Evolutionary conservation across 2,329 filamentous ascomycete species (phyloP), one percentile per base, ranked within the genome.

Genomic region (Tricladium varicosporioides): DNA sequence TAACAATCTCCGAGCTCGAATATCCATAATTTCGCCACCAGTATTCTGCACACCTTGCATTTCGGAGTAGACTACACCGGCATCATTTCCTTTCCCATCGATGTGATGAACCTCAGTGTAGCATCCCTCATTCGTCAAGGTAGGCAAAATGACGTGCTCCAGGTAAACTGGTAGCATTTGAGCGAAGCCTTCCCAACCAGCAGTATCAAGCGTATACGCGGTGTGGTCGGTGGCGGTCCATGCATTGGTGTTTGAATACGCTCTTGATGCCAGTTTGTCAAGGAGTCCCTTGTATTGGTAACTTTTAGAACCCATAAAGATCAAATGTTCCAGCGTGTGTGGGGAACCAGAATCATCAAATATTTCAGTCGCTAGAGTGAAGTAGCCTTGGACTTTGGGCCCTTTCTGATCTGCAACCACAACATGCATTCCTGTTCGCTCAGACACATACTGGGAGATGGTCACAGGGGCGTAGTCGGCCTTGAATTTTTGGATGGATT

Each of bases 181-280:
- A 1, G 92, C 87, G 70, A 99, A 99, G 8, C 93, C 93, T 66
- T 96, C 92, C 93, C 94, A 99, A 1, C 94, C 94, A 19, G 94
- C 94, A 10, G 92, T 94, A 67, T 97, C 91, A 14, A 99, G 80
- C 0, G 92, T 97, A 74, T 99, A 99, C 2, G 92, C 92, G 0
- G 95, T 99, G 70, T 97, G 92, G 66, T 97, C 94, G 11, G 89
- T 94, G 18, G 92, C 92, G 1, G 94, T 99, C 91, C 93, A 99
- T 3, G 94, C 94, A 73, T 99, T 99, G 32, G 94, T 99, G 57
- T 83, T 84, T 1, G 93, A 96, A 72, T 97, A 99, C 1, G 93
- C 91, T 63, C 95, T 85, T 4, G 91, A 96, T 2, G 94, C 91
- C 57, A 99, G 82, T 75, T 95, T 96, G 72, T 97, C 93, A 15